Evolutionary conservation across 495 filamentous ascomycete genomes (phyloP).

Genomic region (Hypoxylon fragiforme): DNA sequence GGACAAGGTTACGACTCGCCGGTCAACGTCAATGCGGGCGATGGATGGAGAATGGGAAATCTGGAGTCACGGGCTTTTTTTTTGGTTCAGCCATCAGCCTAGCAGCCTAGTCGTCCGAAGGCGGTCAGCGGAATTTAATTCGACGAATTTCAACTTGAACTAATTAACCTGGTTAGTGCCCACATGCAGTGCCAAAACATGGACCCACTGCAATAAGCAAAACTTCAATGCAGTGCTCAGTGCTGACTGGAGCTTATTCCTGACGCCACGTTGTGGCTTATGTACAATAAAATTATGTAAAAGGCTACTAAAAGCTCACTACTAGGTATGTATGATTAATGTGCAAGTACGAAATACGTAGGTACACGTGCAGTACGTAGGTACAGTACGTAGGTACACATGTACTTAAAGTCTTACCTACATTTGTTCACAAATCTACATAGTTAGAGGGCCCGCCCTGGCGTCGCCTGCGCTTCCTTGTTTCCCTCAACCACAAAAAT

Average conservation of each 20-base stretch:
- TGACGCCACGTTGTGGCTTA: not conserved
- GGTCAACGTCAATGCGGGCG: conserved; percentile 21
- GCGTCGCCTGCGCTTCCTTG: conserved; percentile 20
- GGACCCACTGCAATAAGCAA: no score
- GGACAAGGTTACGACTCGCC: conserved; percentile 15
- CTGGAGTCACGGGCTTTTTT: conserved; percentile 11
- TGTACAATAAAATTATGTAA: no score
- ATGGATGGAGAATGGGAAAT: not conserved
- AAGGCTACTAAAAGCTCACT: no score
- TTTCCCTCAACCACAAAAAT: conserved; percentile 30
- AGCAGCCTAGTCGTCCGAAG: conserved; percentile 25
- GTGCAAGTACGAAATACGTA: no score
- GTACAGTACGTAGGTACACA: not conserved
- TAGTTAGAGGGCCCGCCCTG: conserved; percentile 27
- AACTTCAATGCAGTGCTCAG: no score
- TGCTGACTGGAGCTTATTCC: not conserved
- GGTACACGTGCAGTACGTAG: not conserved
- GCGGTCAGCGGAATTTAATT: conserved; percentile 23
- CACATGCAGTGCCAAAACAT: no score
- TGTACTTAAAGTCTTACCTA: conserved; percentile 9
- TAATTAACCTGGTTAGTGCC: no score
- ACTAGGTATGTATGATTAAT: no score
- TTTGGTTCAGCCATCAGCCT: not conserved
- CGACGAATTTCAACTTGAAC: no score
- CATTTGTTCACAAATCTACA: not conserved